Base-by-base conservation (phyloP, 768 basidiomycete species). In the Infundibulicybe gibba region DNA sequence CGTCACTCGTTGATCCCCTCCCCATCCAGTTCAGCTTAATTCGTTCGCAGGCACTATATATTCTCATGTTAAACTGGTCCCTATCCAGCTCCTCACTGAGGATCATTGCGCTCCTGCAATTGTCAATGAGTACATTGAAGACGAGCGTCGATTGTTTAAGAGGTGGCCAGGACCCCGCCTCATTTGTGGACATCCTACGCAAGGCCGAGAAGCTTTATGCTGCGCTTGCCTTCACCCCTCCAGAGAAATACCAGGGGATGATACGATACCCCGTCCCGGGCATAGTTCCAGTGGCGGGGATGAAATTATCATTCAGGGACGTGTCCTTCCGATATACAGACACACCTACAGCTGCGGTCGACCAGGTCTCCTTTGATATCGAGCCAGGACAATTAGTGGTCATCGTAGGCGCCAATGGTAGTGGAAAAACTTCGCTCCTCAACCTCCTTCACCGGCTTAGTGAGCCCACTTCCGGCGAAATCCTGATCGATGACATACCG, bases 341-440 rank as follows among this genome's bases (percentile, higher is more conserved):
- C 33, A 33, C 32, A 20, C 25, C 25, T 19, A 40, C 20, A 40
- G 14, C 37, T n/a, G 60, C 60, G 15, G 56, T 73, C 12, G 41
- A 55, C 16, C 54, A 66, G 41, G 50, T 74, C 41, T 67, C 70
- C 0, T 61, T 77, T 43, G 60, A 53, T 13, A 65, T 79, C 42
- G 49, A 65, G 6, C 54, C 74, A 6, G 76, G 76, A 1, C 62
- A 69, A 30, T 54, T 76, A 6, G 64, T 75, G 17, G 66, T 76
- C 17, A 56, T 79, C 32, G 74, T 76, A 8, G 77, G 77, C 11
- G 55, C 48, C 8, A 75, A 74, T 49, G 74, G 74, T 8, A 68
- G 69, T 52, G 75, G 73, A 6, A 77, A 76, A 49, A 64, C 70
- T 0, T 68, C 73, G 8, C 56, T 75, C 10, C 56, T 75, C 20